These are phyloP conservation scores for Brassica napus DNA, from an alignment of 345 rosid genomes.

Conservation along the genomic window DNA sequence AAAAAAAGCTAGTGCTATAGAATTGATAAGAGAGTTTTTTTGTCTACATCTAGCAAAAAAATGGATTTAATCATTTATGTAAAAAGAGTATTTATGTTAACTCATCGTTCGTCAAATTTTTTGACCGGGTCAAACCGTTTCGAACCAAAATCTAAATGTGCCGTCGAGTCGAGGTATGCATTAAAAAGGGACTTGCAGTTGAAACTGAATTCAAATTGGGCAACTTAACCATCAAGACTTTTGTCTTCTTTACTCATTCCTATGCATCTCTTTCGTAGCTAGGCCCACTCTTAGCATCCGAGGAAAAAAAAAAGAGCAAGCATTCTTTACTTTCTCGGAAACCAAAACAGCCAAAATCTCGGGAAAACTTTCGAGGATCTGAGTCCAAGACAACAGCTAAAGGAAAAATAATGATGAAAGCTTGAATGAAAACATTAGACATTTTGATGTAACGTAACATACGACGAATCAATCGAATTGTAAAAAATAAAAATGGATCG, in stretches of 20 bases:
- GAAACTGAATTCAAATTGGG: constrained; percentile 8
- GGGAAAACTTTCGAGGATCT: constrained; percentile 13
- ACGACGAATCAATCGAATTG: not conserved
- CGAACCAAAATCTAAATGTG: not conserved
- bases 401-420: not conserved
- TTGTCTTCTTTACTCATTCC: not conserved
- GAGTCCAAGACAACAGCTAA: constrained; percentile 6
- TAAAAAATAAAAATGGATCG: not conserved
- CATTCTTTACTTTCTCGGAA: constrained; percentile 32
- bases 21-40: not conserved
- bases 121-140: constrained; percentile 11
- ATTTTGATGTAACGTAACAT: constrained; percentile 9
- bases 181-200: not conserved
- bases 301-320: constrained; percentile 12
- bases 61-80: not conserved
- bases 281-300: constrained; percentile 28
- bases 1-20: not conserved
- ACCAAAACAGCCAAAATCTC: constrained; percentile 29
- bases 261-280: not conserved
- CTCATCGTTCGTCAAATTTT: not conserved
- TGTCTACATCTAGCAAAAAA: not conserved
- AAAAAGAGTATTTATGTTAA: not conserved
- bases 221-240: constrained; percentile 14
- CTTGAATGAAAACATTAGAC: constrained; percentile 7
- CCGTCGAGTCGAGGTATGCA: constrained; percentile 1